These are phyloP conservation scores for Chionographis japonica DNA, from an alignment of 106 monocot genomes.

Conservation along the genomic window DNA sequence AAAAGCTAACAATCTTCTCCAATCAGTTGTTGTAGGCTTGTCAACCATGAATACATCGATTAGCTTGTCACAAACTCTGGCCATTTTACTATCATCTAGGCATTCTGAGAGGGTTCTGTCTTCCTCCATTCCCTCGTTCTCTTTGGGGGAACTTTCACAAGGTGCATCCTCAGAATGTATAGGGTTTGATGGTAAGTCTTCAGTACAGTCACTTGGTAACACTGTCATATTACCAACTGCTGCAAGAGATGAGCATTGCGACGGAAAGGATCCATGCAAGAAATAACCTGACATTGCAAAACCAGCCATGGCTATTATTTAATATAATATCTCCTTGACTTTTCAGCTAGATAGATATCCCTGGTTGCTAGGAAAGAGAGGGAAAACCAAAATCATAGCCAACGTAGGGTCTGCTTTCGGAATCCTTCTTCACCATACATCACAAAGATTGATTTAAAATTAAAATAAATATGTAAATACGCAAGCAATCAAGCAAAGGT, in stretches of 20 bases:
- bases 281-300: constrained; percentile 7
- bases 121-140: constrained; percentile 8
- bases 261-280: background rate
- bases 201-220: constrained; percentile 34
- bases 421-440: no score
- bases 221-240: constrained; percentile 32
- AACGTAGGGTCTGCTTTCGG: no score
- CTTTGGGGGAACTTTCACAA: constrained; percentile 12
- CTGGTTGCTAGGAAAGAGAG: no score
- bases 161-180: background rate
- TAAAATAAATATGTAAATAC: no score
- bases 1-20: constrained; percentile 93
- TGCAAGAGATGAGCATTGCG: constrained; percentile 10
- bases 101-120: constrained; percentile 9
- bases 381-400: no score
- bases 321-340: no score
- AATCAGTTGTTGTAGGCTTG: constrained; percentile 86
- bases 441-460: no score
- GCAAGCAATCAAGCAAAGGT: no score
- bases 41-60: constrained; percentile 95
- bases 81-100: constrained; percentile 57
- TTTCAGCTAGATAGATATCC: no score
- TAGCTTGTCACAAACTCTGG: constrained; percentile 78
- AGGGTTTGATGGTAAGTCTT: constrained; percentile 20
- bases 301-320: background rate